These are phyloP conservation scores for Acanthamoeba castellanii DNA, from an alignment of 208 protist species.

Conservation along the genomic window DNA sequence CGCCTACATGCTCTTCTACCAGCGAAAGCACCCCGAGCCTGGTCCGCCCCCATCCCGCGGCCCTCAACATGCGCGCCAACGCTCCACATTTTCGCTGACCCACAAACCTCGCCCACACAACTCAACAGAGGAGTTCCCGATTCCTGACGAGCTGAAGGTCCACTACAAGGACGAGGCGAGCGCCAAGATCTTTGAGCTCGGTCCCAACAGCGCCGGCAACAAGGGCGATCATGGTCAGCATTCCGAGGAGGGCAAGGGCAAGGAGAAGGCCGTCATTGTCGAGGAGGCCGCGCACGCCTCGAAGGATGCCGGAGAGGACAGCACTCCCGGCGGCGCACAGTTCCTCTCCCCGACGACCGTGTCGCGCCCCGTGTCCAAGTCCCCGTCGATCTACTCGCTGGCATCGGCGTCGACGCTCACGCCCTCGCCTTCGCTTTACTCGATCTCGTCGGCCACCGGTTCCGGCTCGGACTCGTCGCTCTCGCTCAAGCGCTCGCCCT, in stretches of 20 bases:
- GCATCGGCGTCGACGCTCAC: background rate
- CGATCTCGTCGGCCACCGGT: background rate
- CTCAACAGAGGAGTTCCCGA: slow-evolving; percentile 24
- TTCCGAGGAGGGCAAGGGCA: background rate
- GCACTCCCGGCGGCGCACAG: background rate
- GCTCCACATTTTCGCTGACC: too few relatives aligned
- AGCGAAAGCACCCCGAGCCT: slow-evolving; percentile 51
- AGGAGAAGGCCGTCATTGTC: background rate
- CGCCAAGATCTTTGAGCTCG: slow-evolving; percentile 28
- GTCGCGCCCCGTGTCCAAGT: slow-evolving; percentile 9
- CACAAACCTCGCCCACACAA: too few relatives aligned
- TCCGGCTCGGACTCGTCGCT: background rate
- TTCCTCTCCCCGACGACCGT: background rate
- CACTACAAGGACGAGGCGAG: background rate
- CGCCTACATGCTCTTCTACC: slow-evolving; percentile 75
- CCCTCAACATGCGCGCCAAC: too few relatives aligned
- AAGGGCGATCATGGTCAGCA: background rate
- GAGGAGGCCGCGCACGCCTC: background rate
- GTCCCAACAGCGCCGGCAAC: background rate
- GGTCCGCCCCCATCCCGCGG: background rate
- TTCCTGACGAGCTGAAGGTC: background rate
- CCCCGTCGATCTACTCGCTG: slow-evolving; percentile 22
- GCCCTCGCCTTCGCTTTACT: slow-evolving; percentile 32
- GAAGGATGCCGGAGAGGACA: background rate
- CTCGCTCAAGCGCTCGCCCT: background rate